Conservation (phyloP, 2,329 filamentous ascomycete genomes). For the Nectriaceae sp. region DNA sequence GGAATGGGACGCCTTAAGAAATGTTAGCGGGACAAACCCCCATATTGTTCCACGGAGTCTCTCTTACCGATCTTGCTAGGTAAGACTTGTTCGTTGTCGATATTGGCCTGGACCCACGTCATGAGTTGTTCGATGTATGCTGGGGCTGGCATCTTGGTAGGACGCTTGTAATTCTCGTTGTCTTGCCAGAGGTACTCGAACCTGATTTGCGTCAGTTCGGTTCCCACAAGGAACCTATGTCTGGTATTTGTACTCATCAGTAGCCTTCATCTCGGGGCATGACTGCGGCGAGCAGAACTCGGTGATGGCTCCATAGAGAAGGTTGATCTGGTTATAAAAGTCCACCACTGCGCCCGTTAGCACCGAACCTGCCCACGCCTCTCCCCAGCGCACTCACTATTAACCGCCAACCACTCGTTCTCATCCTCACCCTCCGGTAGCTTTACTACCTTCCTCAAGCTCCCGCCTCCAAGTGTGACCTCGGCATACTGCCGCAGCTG, state of each 20-base stretch:
- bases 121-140: conserved; percentile 98
- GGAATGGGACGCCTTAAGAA: conserved; percentile 79
- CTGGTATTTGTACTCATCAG: conserved; percentile 75
- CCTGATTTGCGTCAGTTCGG: conserved; percentile 44
- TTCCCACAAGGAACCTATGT: not conserved
- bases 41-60: conserved; percentile 1
- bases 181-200: conserved; percentile 99
- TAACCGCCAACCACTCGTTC: conserved; percentile 98
- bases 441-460: conserved; percentile 93
- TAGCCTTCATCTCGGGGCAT: conserved; percentile 99
- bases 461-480: conserved; percentile 92
- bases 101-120: conserved; percentile 92
- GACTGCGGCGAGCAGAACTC: conserved; percentile 98
- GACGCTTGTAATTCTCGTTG: conserved; percentile 87
- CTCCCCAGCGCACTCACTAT: conserved; percentile 61
- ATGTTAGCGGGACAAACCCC: conserved; percentile 8
- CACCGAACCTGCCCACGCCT: not conserved
- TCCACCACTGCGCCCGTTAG: conserved; percentile 74
- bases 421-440: conserved; percentile 95
- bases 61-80: conserved; percentile 82
- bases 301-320: conserved; percentile 97
- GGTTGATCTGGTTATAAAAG: conserved; percentile 99
- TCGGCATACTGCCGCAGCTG: conserved; percentile 98
- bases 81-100: conserved; percentile 93
- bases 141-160: conserved; percentile 96